Evolutionary conservation across 78 protist genomes (phyloP), one percentile per base, ranked within the genome.

Genomic region (Tieghemostelium lacteum): DNA sequence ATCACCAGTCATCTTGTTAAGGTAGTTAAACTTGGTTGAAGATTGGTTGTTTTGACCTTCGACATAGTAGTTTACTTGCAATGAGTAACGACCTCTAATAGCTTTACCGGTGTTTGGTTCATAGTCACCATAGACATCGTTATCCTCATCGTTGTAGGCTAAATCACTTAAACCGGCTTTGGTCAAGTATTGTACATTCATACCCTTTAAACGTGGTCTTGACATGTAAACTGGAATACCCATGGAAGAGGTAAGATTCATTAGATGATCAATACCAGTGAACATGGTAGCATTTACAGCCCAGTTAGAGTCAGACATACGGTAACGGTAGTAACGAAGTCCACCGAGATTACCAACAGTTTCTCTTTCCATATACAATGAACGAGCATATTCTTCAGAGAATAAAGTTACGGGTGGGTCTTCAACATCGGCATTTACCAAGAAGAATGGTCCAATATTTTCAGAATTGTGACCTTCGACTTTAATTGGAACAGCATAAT

Each of bases 101-200:
- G 88, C 88, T 71, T 78, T 78, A 55, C 88, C 88, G 2, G 88
- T 50, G 39, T 75, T 71, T 78, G 88, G 88, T 39, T 78, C 88
- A 39, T 66, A 78, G 28, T 78, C 88, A 39, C 69, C 88, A 31
- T 39, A 78, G 7, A 78, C 76, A 39, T 78, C 88, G 0, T 50
- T 29, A 39, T 78, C 88, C 22, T 33, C 77, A 2, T 22, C 33
- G 40, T 52, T 45, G 19, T 66, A 31, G 14, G 63, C 39, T n/a
- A 78, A 54, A 28, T 78, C 69, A 3, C 31, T 24, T 24, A 78
- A 36, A 78, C 88, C 88, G 19, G 70, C 31, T 71, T 78, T 78
- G 28, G 60, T 33, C 40, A 66, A 58, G 39, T 78, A 78, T 31
- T 60, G 76, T 7, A 29, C 72, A 52, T 50, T 33, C n/a, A 78